These are phyloP conservation scores for Serendipita sp. DNA, from an alignment of 768 basidiomycete genomes.

Conservation along the genomic window DNA sequence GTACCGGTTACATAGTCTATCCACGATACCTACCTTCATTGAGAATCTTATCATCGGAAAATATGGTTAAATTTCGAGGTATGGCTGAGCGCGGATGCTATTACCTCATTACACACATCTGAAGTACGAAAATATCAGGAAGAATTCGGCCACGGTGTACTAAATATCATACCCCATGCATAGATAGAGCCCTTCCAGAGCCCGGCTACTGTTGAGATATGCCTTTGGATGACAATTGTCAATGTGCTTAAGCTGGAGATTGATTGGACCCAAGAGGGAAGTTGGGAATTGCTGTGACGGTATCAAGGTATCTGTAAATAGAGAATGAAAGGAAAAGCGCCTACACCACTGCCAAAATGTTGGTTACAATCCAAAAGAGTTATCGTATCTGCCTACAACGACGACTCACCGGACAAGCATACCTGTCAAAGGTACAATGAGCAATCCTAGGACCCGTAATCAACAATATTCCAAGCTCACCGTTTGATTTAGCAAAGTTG, in stretches of 20 bases:
- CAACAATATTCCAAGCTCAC: not conserved
- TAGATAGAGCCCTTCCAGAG: slow-evolving; percentile 11
- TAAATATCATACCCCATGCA: not conserved
- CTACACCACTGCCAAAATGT: no score
- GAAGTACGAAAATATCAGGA: not conserved
- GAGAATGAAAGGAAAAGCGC: no score
- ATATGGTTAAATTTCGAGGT: no score
- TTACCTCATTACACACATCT: not conserved
- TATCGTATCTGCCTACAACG: no score
- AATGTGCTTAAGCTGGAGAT: slow-evolving; percentile 9
- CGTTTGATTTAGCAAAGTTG: slow-evolving; percentile 5
- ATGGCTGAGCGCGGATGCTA: no score
- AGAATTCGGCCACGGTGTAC: not conserved
- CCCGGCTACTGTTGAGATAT: slow-evolving; percentile 7
- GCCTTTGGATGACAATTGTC: slow-evolving; percentile 11
- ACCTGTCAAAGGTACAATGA: not conserved
- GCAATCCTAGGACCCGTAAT: no score
- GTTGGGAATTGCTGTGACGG: not conserved
- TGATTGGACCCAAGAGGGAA: slow-evolving; percentile 10
- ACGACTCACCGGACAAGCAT: not conserved
- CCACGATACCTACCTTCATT: not conserved
- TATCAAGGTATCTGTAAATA: not conserved
- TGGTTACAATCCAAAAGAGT: no score
- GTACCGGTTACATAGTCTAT: not conserved
- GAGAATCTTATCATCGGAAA: not conserved